Evolutionary conservation across 1,284 basidiomycete genomes (phyloP).

Genomic region (Xerocomus minutiporus): DNA sequence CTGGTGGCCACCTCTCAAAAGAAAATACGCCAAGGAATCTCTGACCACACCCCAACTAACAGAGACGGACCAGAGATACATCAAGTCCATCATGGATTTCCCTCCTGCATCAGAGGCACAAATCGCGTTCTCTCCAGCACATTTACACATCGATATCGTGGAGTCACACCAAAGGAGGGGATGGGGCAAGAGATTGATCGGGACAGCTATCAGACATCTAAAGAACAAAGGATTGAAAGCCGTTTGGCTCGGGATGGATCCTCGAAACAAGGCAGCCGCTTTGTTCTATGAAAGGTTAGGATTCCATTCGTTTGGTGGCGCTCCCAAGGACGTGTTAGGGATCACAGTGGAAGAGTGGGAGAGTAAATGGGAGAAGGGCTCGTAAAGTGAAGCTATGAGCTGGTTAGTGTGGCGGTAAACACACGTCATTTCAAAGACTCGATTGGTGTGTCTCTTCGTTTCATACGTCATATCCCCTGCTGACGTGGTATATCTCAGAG

Average conservation of each 20-base stretch:
- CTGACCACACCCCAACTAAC: conserved; percentile 16
- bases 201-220: conserved; percentile 34
- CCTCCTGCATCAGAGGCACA: conserved; percentile 23
- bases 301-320: conserved; percentile 25
- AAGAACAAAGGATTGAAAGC: conserved; percentile 23
- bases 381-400: neutral
- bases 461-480: neutral
- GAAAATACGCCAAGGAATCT: conserved; percentile 17
- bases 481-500: neutral
- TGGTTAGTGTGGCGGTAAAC: neutral
- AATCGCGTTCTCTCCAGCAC: conserved; percentile 37
- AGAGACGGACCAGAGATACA: conserved; percentile 24
- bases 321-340: conserved; percentile 26
- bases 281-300: conserved; percentile 27
- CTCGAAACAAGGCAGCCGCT: conserved; percentile 24
- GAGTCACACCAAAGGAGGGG: conserved; percentile 45
- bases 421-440: neutral
- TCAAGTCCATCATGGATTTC: conserved; percentile 20
- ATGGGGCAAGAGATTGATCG: conserved; percentile 45
- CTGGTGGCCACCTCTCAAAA: conserved; percentile 33
- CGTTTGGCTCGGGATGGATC: conserved; percentile 31
- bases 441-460: neutral
- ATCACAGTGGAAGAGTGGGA: conserved; percentile 33
- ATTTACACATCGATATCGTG: conserved; percentile 51
- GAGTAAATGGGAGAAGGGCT: conserved; percentile 6